Evolutionary conservation across 805 yeast genomes (phyloP).

Genomic region (Metschnikowia cubensis): DNA sequence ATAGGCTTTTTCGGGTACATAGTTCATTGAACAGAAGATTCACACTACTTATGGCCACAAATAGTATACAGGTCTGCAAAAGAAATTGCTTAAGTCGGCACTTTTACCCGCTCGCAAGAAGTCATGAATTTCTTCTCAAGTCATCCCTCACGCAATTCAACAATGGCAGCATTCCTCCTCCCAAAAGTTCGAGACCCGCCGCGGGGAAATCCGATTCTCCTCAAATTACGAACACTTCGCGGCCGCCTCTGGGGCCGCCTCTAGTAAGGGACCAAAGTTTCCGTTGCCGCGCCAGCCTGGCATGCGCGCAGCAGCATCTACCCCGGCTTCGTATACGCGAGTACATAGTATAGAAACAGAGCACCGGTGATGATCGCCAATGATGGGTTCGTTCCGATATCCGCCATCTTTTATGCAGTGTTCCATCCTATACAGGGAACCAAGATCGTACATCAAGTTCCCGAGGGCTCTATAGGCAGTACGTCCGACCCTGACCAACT

Average conservation of each 20-base stretch:
- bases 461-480: slow-evolving; percentile 57
- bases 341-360: background rate
- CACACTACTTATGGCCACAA: no score
- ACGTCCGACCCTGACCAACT: slow-evolving; percentile 6
- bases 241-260: background rate
- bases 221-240: background rate
- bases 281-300: background rate
- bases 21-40: no score
- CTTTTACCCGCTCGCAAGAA: background rate
- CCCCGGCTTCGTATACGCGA: background rate
- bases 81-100: background rate
- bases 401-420: slow-evolving; percentile 82
- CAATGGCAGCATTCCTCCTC: background rate
- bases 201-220: background rate
- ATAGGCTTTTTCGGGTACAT: no score
- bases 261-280: background rate
- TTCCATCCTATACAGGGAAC: slow-evolving; percentile 97
- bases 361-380: slow-evolving; percentile 25
- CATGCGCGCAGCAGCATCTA: background rate
- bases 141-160: background rate
- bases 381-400: slow-evolving; percentile 82
- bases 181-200: background rate
- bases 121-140: background rate
- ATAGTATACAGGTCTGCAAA: background rate
- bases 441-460: slow-evolving; percentile 86